A percentile compares a stretch with the other conserved stretches of the same genome.
These are phyloP conservation scores for Betula pendula DNA, from an alignment of 306 rosid genomes.

Conservation along the genomic window DNA sequence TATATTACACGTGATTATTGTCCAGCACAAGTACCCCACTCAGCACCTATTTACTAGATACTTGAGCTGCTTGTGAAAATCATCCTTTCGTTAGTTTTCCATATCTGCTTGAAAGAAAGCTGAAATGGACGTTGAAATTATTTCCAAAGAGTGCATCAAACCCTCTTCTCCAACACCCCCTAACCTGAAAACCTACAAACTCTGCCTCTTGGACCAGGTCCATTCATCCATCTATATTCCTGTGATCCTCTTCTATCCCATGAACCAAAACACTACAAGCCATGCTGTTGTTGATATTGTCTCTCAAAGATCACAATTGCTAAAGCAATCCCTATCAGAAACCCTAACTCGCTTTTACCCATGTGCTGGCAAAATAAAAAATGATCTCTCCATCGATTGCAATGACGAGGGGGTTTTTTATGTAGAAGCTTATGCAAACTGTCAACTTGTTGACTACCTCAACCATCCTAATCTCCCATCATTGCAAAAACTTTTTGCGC, in stretches of 20 bases:
- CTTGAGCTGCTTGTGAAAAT: background rate
- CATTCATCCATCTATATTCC: conserved; percentile 12
- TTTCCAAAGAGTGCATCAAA: conserved; percentile 14
- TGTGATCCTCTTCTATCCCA: conserved; percentile 6
- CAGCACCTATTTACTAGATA: conserved; percentile 6
- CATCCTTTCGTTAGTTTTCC: background rate
- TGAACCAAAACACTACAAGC: background rate
- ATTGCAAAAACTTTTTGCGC: background rate
- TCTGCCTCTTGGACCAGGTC: conserved; percentile 34
- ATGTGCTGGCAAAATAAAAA: conserved; percentile 26
- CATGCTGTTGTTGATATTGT: background rate
- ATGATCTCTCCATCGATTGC: conserved; percentile 24
- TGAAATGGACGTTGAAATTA: conserved; percentile 22
- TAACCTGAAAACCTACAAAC: conserved; percentile 25
- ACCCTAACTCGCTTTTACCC: conserved; percentile 37
- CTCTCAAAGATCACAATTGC: background rate
- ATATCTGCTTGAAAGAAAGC: background rate
- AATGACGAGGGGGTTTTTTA: conserved; percentile 19
- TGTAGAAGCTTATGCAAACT: background rate
- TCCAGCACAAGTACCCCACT: too few relatives aligned
- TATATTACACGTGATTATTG: too few relatives aligned
- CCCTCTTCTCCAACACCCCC: conserved; percentile 33
- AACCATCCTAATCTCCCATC: background rate
- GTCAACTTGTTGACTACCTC: background rate
- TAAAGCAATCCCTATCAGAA: conserved; percentile 31